Evolutionary conservation across 305 asterid genomes (phyloP), one percentile per base, ranked within the genome.

Genomic region (Fraxinus latifolia): DNA sequence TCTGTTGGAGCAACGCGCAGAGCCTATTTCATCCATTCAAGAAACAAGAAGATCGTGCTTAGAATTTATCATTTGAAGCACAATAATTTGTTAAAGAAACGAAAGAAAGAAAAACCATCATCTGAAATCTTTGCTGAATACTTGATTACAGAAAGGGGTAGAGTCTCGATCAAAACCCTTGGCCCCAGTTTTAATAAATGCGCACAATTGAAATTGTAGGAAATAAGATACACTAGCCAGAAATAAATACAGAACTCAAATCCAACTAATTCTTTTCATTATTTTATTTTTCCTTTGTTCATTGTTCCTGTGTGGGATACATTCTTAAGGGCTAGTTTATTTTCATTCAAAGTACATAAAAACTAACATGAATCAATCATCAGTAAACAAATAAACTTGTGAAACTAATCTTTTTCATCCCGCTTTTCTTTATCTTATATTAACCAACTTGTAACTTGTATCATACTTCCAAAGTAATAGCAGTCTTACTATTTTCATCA

Each of bases 1-100:
- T 87, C 91, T 76, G 84, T 74, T 29, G 95, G 97, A 85, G 97
- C 92, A 87, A 84, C 79, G 15, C 94, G 92, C 84, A 96, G 83
- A 77, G 97, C 97, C 99, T 93, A 89, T 77, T 80, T 77, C 72
- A 83, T 84, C 27, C 87, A 80, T 77, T 62, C 71, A 71, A 75
- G 58, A 53, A 55, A 65, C 39, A 82, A 86, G 77, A 86, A 58
- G 17, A 80, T 65, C 31, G 50, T 32, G 39, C 76, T 55, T 50
- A 21, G 72, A 5, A 76, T 44, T 36, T 67, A 67, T 42, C 34
- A 67, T 23, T 81, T 70, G 29, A 76, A 77, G 72, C 76, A 23
- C 5, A 53, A 65, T 44, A 80, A 8, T 31, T 14, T 70, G 21
- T 67, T 67, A 67, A 27, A 12, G 72, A 65, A 65, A 65, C 73